Evolutionary conservation across 768 basidiomycete genomes (phyloP).

Genomic region (Lactarius pseudohatsudake): DNA sequence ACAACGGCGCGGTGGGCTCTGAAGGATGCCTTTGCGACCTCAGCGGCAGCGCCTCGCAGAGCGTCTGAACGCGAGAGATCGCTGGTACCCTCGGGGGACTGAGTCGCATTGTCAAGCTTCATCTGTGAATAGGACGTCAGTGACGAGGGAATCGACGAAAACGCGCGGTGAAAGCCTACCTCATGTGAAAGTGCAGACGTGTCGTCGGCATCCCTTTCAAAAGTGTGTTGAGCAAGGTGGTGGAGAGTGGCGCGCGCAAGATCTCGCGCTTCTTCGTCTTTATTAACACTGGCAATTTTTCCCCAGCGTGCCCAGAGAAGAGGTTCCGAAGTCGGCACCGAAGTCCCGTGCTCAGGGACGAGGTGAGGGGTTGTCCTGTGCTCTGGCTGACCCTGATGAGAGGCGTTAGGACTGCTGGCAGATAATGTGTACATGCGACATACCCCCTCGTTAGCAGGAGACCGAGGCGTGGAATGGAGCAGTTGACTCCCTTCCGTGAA

Average conservation of each 20-base stretch:
- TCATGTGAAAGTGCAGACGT: background rate
- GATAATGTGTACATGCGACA: background rate
- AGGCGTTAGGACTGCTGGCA: background rate
- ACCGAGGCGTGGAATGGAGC: background rate
- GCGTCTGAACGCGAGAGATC: slow-evolving; percentile 21
- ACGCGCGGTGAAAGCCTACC: background rate
- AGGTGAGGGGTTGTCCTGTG: background rate
- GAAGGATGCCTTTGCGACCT: slow-evolving; percentile 18
- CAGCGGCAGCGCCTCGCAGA: slow-evolving; percentile 21
- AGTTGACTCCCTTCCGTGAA: background rate
- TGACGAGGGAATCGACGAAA: too few relatives aligned
- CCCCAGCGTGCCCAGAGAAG: slow-evolving; percentile 12
- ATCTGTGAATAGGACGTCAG: background rate
- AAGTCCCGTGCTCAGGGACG: background rate
- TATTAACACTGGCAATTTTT: background rate
- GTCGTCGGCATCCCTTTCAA: background rate
- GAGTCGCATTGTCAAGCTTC: background rate
- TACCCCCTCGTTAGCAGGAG: slow-evolving; percentile 1
- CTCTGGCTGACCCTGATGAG: background rate
- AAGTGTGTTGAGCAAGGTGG: background rate
- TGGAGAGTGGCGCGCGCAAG: slow-evolving; percentile 10
- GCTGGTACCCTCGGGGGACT: slow-evolving; percentile 3
- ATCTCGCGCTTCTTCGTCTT: slow-evolving; percentile 21
- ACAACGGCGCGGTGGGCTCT: slow-evolving; percentile 23
- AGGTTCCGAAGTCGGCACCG: background rate